Percentiles rank a stretch among this genome's conserved stretches.
phyloP scores from a whole-genome alignment of 2,329 filamentous ascomycete species.

The Podosphaera fusca region DNA sequence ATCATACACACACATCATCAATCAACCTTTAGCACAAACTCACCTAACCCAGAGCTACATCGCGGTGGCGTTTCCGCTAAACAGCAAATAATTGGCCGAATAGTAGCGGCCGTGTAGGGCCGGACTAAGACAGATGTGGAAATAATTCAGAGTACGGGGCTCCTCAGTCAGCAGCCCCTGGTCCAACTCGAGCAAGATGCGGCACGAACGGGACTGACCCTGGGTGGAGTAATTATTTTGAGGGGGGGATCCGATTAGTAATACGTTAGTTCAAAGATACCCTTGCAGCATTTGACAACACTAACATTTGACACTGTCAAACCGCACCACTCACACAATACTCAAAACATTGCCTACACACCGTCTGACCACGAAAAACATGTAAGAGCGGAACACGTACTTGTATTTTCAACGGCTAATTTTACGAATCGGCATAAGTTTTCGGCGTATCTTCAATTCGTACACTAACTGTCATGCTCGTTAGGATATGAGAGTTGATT shows the following conservation, averaged over 20 bases:
- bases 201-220: slow-evolving; percentile 1
- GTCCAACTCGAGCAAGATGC: slow-evolving; percentile 1
- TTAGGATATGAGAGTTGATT: too few species aligned
- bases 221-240: not conserved
- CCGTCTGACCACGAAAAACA: too few species aligned
- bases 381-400: too few species aligned
- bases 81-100: slow-evolving; percentile 1
- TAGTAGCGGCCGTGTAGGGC: not conserved
- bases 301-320: not conserved
- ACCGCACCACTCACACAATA: not conserved
- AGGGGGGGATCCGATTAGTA: not conserved
- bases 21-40: slow-evolving; percentile 1
- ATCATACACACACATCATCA: not conserved
- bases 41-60: slow-evolving; percentile 2
- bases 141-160: not conserved
- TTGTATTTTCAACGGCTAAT: too few species aligned
- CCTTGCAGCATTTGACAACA: not conserved
- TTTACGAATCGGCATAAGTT: too few species aligned
- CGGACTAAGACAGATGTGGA: not conserved
- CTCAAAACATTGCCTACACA: not conserved
- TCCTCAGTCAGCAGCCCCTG: not conserved
- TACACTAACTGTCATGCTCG: too few species aligned
- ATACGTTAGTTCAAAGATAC: not conserved
- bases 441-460: too few species aligned
- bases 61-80: slow-evolving; percentile 1